Evolutionary conservation across 169 alveolate species (phyloP), one percentile per base, ranked within the genome.

Genomic region (Babesia ovis): DNA sequence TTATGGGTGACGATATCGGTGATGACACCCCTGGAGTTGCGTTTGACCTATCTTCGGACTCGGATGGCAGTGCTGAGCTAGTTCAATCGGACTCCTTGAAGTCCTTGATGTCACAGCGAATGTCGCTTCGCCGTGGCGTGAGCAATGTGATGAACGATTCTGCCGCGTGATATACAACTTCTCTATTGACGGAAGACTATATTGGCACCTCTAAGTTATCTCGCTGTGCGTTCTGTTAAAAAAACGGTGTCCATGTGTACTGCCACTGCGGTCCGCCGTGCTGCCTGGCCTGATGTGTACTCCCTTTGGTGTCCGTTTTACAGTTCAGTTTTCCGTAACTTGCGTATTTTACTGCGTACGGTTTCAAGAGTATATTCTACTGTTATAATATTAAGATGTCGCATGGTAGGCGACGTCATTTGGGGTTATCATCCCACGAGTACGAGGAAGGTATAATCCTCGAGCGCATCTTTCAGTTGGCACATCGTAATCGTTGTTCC

Each of bases 381-480:
- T 20, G 31, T 50, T 48, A 6, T 48, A 18, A 48, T 29, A 20
- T 48, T 18, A 61, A 8, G 12, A 77, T 77, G 86, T 43, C 82
- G 18, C 59, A 62, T 27, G 35, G 75, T 18, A 27, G 53, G 25
- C 56, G 76, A 16, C 69, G 58, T 11, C 77, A 69, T 8, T 76
- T 89, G 20, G 93, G 93, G 9, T 53, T 89, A 35, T 89, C 93
- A 37, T 77, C 66, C 61, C 83, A 77, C 57, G 93, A 89, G 73
- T 89, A 89, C 37, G 91, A 89, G 75, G 93, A 89, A 60, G 91
- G 89, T 34, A 43, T 89, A 29, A 69, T 89, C 20, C 90, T 89
- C 25, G 93, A 89, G 77, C 73, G 90, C 51, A 54, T 89, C 45
- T 89, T 89, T 68, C 72, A 77, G 46, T 59, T 89, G 55, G 68